A percentile compares a stretch with the other conserved stretches of the same genome.
Conservation (phyloP, 2,329 filamentous ascomycete species). For the Verticillium alfalfae region DNA sequence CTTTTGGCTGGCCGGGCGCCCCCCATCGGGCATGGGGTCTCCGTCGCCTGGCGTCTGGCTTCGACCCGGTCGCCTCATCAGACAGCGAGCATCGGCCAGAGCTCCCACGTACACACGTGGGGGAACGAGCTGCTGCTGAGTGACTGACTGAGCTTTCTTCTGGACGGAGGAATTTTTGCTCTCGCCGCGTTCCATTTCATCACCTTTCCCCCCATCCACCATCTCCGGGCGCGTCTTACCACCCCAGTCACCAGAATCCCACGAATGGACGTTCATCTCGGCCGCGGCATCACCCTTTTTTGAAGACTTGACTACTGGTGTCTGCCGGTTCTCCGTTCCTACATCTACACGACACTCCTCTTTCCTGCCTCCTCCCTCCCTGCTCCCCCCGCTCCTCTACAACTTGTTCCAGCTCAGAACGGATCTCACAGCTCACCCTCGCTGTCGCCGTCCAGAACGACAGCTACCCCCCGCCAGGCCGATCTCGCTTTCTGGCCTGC, state of each 20-base stretch:
- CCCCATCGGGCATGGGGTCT: not conserved
- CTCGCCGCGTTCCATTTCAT: not conserved
- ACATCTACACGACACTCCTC: slow-evolving; percentile 4
- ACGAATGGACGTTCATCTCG: not conserved
- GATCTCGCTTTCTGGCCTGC: not conserved
- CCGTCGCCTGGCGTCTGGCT: not conserved
- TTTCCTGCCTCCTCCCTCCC: not conserved
- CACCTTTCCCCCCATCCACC: not conserved
- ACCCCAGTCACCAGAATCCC: not conserved
- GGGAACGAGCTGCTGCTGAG: not conserved
- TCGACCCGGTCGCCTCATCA: not conserved
- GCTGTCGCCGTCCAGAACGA: not conserved
- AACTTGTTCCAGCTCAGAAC: not conserved
- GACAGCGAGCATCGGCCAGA: not conserved
- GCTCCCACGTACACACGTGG: not conserved
- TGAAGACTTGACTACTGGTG: not conserved
- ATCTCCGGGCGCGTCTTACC: not conserved
- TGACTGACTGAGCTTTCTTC: not conserved
- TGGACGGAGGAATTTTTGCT: not conserved
- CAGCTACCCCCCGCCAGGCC: not conserved
- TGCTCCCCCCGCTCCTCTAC: not conserved
- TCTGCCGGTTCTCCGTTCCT: slow-evolving; percentile 6
- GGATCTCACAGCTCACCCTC: not conserved
- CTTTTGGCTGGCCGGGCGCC: not conserved
- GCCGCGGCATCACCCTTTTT: not conserved